Conservation (phyloP, 1,284 basidiomycete genomes). For the Cutaneotrichosporon mucoides region DNA sequence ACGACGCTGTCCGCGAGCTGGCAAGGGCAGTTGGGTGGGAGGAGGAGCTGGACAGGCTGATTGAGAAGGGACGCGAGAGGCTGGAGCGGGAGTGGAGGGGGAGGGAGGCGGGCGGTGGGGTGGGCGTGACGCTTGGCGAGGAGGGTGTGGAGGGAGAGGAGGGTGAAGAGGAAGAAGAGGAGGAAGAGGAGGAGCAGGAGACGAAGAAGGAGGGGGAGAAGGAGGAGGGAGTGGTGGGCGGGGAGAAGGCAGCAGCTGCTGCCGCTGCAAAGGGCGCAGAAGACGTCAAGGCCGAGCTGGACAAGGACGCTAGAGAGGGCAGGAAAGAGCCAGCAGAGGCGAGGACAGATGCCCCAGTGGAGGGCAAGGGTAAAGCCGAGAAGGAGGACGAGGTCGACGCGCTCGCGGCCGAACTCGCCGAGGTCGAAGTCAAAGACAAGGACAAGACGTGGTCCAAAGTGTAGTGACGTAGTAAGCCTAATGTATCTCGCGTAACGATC, state of each 20-base stretch:
- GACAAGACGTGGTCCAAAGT: background rate
- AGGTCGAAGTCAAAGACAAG: constrained; percentile 4
- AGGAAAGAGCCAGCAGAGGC: background rate
- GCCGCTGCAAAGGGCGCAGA: background rate
- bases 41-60: constrained; percentile 37
- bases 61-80: constrained; percentile 24
- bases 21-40: constrained; percentile 44
- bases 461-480: background rate
- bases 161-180: background rate
- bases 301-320: background rate
- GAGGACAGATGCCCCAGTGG: background rate
- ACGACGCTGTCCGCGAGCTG: constrained; percentile 37
- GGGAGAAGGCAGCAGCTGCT: background rate
- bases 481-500: too few relatives aligned
- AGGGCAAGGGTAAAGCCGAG: background rate
- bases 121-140: constrained; percentile 1
- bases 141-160: constrained; percentile 4
- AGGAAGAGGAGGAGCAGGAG: background rate
- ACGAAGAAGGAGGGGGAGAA: background rate
- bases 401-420: background rate
- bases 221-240: background rate
- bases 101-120: constrained; percentile 4
- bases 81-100: constrained; percentile 32
- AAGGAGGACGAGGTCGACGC: constrained; percentile 8
- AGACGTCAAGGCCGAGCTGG: background rate